phyloP scores from a whole-genome alignment of 805 yeast genomes.

The Metschnikowia lunata region DNA sequence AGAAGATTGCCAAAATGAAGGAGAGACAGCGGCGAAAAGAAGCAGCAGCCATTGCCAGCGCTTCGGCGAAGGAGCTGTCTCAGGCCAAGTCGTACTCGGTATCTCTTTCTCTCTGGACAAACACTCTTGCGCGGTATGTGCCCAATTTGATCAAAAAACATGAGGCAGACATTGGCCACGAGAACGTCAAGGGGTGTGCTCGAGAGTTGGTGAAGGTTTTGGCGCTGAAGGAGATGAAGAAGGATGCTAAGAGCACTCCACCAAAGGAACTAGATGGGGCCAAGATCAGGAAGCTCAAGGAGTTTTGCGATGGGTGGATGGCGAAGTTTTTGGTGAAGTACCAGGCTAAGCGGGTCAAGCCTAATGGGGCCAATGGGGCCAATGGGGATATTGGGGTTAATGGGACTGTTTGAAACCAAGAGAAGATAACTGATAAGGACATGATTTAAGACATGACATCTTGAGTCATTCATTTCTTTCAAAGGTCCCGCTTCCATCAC shows the following conservation, averaged over 20 bases:
- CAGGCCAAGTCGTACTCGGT: constrained; percentile 5
- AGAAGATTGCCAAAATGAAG: constrained; percentile 21
- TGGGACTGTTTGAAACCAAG: not conserved
- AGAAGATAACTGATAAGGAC: not conserved
- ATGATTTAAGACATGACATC: too few species aligned
- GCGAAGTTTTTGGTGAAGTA: constrained; percentile 53
- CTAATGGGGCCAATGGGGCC: not conserved
- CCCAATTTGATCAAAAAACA: constrained; percentile 75
- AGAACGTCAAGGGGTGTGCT: constrained; percentile 70
- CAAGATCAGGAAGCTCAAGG: constrained; percentile 65
- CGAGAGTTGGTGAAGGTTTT: constrained; percentile 68
- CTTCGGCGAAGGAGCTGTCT: constrained; percentile 1
- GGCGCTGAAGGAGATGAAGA: constrained; percentile 62
- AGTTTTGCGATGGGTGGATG: constrained; percentile 62
- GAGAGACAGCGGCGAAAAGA: constrained; percentile 16
- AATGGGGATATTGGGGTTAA: not conserved
- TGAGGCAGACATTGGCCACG: constrained; percentile 64
- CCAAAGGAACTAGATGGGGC: constrained; percentile 58
- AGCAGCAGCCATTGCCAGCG: constrained; percentile 9
- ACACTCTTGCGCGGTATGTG: constrained; percentile 62
- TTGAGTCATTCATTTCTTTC: too few species aligned
- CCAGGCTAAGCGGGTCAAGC: constrained; percentile 32
- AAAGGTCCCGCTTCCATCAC: too few species aligned
- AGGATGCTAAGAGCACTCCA: constrained; percentile 39
- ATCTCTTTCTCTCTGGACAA: constrained; percentile 37